phyloP scores from a whole-genome alignment of 2,329 filamentous ascomycete species.

The Ophiocordyceps robertsii region DNA sequence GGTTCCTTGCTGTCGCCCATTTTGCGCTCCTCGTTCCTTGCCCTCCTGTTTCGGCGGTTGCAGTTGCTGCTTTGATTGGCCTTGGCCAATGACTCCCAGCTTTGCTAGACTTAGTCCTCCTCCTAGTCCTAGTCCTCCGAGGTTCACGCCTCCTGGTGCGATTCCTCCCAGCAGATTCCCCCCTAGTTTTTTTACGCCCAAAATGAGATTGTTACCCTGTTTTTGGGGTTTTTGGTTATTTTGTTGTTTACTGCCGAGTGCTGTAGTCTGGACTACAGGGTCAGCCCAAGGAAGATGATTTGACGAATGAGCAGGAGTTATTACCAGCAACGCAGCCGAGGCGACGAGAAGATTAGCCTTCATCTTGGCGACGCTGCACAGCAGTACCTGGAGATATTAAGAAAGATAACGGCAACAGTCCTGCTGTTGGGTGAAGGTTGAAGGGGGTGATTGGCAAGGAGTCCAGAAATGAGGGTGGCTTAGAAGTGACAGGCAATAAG shows the following conservation, averaged over 20 bases:
- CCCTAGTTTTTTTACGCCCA: no score
- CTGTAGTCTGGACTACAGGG: not conserved
- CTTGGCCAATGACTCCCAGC: not conserved
- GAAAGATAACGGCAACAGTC: constrained; percentile 1
- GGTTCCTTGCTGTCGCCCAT: not conserved
- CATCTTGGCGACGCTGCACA: constrained; percentile 5
- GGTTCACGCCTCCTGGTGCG: no score
- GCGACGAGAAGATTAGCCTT: constrained; percentile 7
- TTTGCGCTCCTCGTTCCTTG: not conserved
- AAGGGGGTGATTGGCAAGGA: not conserved
- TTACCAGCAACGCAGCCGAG: constrained; percentile 7
- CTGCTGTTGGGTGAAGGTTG: constrained; percentile 1
- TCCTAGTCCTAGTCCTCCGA: no score
- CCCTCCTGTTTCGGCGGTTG: not conserved
- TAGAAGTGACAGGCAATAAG: not conserved
- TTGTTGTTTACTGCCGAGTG: not conserved
- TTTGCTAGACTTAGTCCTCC: no score
- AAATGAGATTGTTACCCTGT: no score
- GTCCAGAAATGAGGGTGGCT: not conserved
- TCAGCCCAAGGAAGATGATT: not conserved
- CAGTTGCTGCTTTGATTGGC: not conserved
- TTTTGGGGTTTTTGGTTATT: no score
- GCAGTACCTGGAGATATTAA: not conserved
- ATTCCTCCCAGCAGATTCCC: no score
- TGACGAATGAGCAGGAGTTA: not conserved